Percentiles rank a stretch among this genome's conserved stretches.
Conservation (phyloP, 495 filamentous ascomycete species). For the Xylaria nigripes region DNA sequence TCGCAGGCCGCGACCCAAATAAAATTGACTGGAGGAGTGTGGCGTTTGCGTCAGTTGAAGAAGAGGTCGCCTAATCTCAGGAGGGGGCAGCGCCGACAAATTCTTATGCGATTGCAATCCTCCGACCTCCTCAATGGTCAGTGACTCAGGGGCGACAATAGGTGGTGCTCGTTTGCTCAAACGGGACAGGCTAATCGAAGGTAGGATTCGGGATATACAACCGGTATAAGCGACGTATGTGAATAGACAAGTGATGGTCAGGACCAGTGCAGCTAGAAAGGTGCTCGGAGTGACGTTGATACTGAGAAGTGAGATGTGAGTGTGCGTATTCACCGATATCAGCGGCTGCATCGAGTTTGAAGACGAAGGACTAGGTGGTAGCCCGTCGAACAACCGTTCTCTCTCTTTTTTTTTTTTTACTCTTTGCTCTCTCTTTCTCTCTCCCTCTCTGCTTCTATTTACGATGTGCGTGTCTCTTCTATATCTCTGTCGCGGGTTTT, state of each 20-base stretch:
- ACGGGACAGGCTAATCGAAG: slow-evolving; percentile 16
- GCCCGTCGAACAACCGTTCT: background rate
- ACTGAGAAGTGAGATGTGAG: slow-evolving; percentile 42
- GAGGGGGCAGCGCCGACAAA: slow-evolving; percentile 20
- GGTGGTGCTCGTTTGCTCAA: slow-evolving; percentile 11
- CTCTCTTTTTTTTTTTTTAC: background rate
- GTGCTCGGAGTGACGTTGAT: slow-evolving; percentile 46
- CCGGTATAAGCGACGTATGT: slow-evolving; percentile 36
- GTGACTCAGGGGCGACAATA: slow-evolving; percentile 2
- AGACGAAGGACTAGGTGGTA: slow-evolving; percentile 1
- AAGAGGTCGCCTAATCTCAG: slow-evolving; percentile 27
- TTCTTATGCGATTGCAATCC: slow-evolving; percentile 11
- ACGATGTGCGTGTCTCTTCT: background rate
- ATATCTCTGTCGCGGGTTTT: background rate
- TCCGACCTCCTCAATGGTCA: slow-evolving; percentile 13
- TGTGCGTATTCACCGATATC: slow-evolving; percentile 46
- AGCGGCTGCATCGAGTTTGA: slow-evolving; percentile 36
- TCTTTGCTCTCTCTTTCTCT: background rate
- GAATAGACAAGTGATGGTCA: slow-evolving; percentile 43
- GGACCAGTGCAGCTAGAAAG: slow-evolving; percentile 41
- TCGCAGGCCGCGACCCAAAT: slow-evolving; percentile 17
- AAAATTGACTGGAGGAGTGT: slow-evolving; percentile 2
- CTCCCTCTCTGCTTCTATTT: background rate
- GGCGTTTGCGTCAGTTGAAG: slow-evolving; percentile 15
- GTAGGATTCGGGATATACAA: slow-evolving; percentile 22